Evolutionary conservation across 1,139 yeast genomes (phyloP).

Genomic region (Pichia sp.): DNA sequence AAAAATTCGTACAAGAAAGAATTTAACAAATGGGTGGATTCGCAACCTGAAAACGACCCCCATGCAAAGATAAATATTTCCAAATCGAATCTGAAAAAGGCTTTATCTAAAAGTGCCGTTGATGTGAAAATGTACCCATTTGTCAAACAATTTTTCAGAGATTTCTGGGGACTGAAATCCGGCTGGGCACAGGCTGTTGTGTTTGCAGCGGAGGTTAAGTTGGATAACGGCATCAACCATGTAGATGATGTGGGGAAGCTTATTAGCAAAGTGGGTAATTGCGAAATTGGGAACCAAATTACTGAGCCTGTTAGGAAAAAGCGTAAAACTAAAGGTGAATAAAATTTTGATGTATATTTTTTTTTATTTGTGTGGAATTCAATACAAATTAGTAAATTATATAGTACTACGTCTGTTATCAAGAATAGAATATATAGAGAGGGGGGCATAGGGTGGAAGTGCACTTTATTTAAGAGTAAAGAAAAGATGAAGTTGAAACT

Average conservation of each 20-base stretch:
- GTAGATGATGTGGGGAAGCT: conserved; percentile 22
- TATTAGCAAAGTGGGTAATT: background rate
- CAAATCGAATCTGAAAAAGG: conserved; percentile 37
- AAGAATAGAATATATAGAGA: background rate
- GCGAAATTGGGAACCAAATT: conserved; percentile 10
- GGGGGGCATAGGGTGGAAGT: background rate
- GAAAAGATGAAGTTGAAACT: background rate
- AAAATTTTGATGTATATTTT: background rate
- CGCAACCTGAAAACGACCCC: conserved; percentile 19
- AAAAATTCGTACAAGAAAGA: conserved; percentile 58
- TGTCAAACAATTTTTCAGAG: conserved; percentile 43
- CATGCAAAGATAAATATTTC: background rate
- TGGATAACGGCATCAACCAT: conserved; percentile 39
- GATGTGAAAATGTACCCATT: conserved; percentile 17
- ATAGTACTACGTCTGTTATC: background rate
- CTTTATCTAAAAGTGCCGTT: conserved; percentile 16
- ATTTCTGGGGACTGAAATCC: conserved; percentile 83
- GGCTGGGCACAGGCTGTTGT: conserved; percentile 98
- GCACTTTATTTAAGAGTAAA: background rate
- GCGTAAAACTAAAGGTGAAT: background rate
- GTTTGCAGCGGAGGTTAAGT: conserved; percentile 80
- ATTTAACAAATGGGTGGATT: conserved; percentile 14
- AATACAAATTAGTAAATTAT: background rate
- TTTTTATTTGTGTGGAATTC: background rate
- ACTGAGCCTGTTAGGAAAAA: conserved; percentile 3